Percentiles rank a stretch among this genome's conserved stretches.
Conservation (phyloP, 75 land plant genomes). For the Sequoia sempervirens region DNA sequence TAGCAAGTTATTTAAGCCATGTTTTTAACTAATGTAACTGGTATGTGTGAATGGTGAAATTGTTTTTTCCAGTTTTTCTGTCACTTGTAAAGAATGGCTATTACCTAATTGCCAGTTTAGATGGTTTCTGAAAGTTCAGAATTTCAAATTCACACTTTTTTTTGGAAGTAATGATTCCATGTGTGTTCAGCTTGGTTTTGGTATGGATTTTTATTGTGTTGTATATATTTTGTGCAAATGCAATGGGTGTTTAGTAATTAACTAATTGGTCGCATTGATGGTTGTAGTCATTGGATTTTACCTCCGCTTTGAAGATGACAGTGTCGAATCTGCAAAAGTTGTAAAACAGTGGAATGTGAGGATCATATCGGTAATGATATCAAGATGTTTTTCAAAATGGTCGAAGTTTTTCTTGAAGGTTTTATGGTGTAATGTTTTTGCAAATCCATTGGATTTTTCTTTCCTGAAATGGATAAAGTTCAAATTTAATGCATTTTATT, state of each 20-base stretch:
- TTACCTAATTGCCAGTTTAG: background rate
- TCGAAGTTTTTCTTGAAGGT: background rate
- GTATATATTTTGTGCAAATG: background rate
- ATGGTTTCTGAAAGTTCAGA: background rate
- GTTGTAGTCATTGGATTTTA: conserved; percentile 83
- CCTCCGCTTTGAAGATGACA: conserved; percentile 97
- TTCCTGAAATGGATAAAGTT: background rate
- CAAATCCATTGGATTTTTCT: background rate
- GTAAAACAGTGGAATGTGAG: conserved; percentile 99
- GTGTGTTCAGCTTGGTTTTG: background rate
- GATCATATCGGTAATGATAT: conserved; percentile 71
- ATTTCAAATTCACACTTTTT: background rate
- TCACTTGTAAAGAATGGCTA: background rate
- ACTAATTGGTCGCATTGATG: background rate
- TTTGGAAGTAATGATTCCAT: background rate
- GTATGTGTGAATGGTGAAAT: background rate
- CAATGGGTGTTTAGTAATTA: background rate
- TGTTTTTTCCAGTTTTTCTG: background rate
- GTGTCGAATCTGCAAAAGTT: conserved; percentile 84
- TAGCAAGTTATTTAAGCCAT: too few relatives aligned
- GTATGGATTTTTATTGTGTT: background rate
- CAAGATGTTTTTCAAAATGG: background rate
- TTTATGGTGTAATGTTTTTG: background rate
- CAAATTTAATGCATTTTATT: background rate
- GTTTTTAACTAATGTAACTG: background rate